Evolutionary conservation across 177 flowering plant genomes (phyloP), one percentile per base, ranked within the genome.

Genomic region (Vitis hybrid): DNA sequence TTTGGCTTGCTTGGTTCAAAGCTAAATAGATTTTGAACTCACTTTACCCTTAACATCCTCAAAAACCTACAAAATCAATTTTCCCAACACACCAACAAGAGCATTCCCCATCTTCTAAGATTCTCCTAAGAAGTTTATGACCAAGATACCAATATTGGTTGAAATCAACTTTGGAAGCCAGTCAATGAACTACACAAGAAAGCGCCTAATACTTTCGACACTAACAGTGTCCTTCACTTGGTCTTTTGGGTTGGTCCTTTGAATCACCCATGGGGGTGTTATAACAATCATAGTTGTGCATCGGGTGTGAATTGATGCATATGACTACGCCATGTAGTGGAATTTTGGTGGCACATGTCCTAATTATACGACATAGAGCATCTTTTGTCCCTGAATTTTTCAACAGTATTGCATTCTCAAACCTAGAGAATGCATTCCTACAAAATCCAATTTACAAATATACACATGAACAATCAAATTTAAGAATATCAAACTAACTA

Each of bases 1-100:
- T 22, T 22, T 95, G 22, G 98, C 99, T 77, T 91, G 98, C 83
- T 95, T 95, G 73, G 92, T 86, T 29, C 95, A 83, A 50, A 95
- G 82, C 66, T 88, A 89, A 68, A 87, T 83, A 20, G 91, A 86
- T 72, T 90, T 89, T 33, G 97, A 81, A 77, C 87, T 91, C 65
- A 80, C 79, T 77, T 95, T 97, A 58, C 94, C 91, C 50, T 95
- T 92, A 61, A 81, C 82, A 72, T 95, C 97, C 68, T 81, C 82
- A 67, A 90, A 95, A 39, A 97, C 98, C 76, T 93, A 91, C 3
- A 84, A 79, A 60, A 91, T 83, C 75, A 95, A 73, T 79, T 92
- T 95, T 64, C 99, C 98, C 66, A 95, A 74, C 57, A 91, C 94
- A 62, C 93, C 94, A 72, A 90, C 89, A 69, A 95, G 92, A 22